Evolutionary conservation across 768 basidiomycete genomes (phyloP).

Genomic region (Leccinum obscurum): DNA sequence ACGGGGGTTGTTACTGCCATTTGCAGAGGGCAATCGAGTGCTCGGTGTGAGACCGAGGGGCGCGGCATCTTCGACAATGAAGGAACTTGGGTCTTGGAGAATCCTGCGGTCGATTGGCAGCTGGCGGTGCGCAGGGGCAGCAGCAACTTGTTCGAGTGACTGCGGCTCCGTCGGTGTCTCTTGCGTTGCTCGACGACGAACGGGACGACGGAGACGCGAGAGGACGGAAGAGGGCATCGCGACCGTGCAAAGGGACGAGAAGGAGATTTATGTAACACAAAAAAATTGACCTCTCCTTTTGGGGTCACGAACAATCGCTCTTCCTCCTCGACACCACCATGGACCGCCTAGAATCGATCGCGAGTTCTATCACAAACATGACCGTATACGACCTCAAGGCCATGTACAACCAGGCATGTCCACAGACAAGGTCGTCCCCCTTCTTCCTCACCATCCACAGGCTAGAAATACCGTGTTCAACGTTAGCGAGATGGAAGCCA

Average conservation of each 20-base stretch:
- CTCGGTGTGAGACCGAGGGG: constrained; percentile 31
- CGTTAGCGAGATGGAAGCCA: constrained; percentile 95
- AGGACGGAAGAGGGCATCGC: constrained; percentile 32
- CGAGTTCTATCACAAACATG: constrained; percentile 74
- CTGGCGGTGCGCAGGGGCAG: neutral
- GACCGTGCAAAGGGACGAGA: neutral
- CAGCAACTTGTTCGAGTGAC: neutral
- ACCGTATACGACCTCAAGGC: constrained; percentile 93
- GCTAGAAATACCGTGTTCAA: constrained; percentile 97
- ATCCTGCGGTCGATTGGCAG: constrained; percentile 28
- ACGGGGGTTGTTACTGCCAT: constrained; percentile 3
- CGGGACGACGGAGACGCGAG: constrained; percentile 33
- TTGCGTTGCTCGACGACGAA: constrained; percentile 22
- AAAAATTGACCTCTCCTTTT: constrained; percentile 21
- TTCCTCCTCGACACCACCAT: constrained; percentile 41
- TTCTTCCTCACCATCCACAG: constrained; percentile 38
- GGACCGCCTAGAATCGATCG: constrained; percentile 79
- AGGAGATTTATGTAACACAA: neutral
- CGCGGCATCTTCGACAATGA: constrained; percentile 12
- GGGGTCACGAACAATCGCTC: constrained; percentile 24
- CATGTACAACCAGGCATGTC: constrained; percentile 85
- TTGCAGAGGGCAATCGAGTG: constrained; percentile 20
- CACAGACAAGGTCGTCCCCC: neutral
- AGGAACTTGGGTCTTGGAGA: constrained; percentile 32
- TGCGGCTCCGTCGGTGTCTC: constrained; percentile 1